phyloP scores from a whole-genome alignment of 108 stramenopile genomes.

The Fistulifera pelliculosa region DNA sequence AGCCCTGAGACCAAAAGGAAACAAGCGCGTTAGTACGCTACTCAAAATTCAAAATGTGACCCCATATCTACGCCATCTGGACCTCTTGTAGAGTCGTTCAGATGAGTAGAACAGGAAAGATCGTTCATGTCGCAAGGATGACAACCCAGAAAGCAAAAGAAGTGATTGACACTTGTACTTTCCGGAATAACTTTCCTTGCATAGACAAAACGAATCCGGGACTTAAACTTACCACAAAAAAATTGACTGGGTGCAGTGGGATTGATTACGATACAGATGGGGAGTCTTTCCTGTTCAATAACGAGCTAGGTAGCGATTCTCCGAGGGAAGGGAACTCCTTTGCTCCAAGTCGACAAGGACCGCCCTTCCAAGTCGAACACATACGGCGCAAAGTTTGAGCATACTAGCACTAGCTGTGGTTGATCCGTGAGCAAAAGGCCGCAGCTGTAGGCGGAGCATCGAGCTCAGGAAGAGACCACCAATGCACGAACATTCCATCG shows the following conservation, averaged over 20 bases:
- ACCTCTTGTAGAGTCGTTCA: conserved; percentile 1
- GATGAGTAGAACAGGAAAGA: conserved; percentile 29
- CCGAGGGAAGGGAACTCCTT: conserved; percentile 53
- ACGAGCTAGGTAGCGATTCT: conserved; percentile 44
- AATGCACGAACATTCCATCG: conserved; percentile 24
- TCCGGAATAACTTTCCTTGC: conserved; percentile 5
- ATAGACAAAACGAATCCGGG: neutral
- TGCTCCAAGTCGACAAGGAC: conserved; percentile 58
- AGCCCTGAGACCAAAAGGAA: conserved; percentile 33
- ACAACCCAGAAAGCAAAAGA: conserved; percentile 38
- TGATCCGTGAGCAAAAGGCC: conserved; percentile 37
- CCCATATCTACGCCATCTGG: conserved; percentile 33
- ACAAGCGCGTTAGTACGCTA: conserved; percentile 4
- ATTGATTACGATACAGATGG: conserved; percentile 38
- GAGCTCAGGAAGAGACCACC: conserved; percentile 68
- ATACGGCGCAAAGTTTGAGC: conserved; percentile 47
- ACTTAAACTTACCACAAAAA: conserved; percentile 75
- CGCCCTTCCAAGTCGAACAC: conserved; percentile 46
- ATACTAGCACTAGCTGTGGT: conserved; percentile 53
- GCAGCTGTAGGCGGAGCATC: conserved; percentile 48
- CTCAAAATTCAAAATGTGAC: conserved; percentile 29
- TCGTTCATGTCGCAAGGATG: conserved; percentile 40
- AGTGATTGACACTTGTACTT: neutral
- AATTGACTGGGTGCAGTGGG: conserved; percentile 32
- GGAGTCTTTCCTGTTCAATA: conserved; percentile 46